Conservation (phyloP, 1,139 yeast species). For the Blastobotrys petasosporus region DNA sequence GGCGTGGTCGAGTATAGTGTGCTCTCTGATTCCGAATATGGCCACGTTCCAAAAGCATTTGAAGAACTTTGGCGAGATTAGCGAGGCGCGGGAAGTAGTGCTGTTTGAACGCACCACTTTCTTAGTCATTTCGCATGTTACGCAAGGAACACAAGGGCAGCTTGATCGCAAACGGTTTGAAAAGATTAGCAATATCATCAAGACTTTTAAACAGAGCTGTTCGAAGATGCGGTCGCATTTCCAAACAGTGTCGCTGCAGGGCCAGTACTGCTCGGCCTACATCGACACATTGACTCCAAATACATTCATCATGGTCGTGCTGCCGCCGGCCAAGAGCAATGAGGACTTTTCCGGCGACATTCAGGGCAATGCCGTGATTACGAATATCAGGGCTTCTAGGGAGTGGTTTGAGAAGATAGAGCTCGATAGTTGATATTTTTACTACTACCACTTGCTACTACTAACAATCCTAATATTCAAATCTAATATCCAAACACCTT, state of each 20-base stretch:
- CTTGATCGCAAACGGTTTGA: constrained; percentile 90
- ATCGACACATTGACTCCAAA: constrained; percentile 67
- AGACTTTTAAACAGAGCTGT: constrained; percentile 90
- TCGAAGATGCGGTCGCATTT: constrained; percentile 82
- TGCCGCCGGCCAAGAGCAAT: constrained; percentile 31
- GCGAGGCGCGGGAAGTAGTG: constrained; percentile 87
- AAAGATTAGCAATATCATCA: constrained; percentile 87
- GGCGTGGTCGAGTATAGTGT: constrained; percentile 96
- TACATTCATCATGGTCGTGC: constrained; percentile 72
- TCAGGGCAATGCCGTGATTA: constrained; percentile 58
- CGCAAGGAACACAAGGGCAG: constrained; percentile 19
- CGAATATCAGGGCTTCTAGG: constrained; percentile 63
- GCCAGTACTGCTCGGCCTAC: constrained; percentile 63
- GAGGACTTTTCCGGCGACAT: constrained; percentile 34
- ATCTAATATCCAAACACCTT: too few species aligned
- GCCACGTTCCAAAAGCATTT: constrained; percentile 70
- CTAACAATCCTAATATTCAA: too few species aligned
- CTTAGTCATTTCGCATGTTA: constrained; percentile 67
- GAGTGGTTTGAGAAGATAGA: constrained; percentile 58
- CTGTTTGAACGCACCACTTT: constrained; percentile 92
- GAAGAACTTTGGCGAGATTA: constrained; percentile 62
- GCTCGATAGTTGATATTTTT: constrained; percentile 12
- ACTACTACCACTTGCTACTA: too few species aligned
- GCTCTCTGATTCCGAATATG: constrained; percentile 92
- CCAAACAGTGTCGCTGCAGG: constrained; percentile 68